Conservation (phyloP, 2,329 filamentous ascomycete species). For the Falciphora oryzae region DNA sequence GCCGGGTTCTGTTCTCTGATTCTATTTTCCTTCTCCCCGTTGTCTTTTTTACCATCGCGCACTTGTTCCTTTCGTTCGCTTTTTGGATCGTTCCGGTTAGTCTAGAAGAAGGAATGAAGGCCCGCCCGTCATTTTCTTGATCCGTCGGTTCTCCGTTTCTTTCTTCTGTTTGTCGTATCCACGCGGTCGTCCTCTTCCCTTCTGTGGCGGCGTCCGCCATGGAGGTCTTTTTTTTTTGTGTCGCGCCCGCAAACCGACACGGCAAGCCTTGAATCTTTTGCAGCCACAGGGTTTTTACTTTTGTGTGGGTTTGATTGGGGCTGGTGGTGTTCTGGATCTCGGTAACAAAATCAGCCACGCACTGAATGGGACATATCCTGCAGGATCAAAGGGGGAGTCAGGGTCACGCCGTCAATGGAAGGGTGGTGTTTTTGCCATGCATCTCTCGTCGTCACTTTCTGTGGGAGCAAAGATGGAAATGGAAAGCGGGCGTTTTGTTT, state of each 20-base stretch:
- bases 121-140: background rate
- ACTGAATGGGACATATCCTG: background rate
- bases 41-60: conserved; percentile 3
- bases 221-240: background rate
- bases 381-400: background rate
- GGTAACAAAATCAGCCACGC: background rate
- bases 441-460: background rate
- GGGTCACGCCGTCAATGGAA: background rate
- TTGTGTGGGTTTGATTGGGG: background rate
- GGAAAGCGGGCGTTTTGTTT: background rate
- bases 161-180: background rate
- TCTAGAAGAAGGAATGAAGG: background rate
- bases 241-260: background rate
- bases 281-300: background rate
- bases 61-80: conserved; percentile 4
- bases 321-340: background rate
- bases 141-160: background rate
- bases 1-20: background rate
- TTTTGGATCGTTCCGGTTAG: conserved; percentile 6
- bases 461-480: background rate
- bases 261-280: background rate
- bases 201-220: background rate
- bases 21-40: conserved; percentile 2
- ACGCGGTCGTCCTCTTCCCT: background rate
- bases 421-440: background rate